Conservation (phyloP, 169 alveolate species). For the Plasmodium cynomolgi region DNA sequence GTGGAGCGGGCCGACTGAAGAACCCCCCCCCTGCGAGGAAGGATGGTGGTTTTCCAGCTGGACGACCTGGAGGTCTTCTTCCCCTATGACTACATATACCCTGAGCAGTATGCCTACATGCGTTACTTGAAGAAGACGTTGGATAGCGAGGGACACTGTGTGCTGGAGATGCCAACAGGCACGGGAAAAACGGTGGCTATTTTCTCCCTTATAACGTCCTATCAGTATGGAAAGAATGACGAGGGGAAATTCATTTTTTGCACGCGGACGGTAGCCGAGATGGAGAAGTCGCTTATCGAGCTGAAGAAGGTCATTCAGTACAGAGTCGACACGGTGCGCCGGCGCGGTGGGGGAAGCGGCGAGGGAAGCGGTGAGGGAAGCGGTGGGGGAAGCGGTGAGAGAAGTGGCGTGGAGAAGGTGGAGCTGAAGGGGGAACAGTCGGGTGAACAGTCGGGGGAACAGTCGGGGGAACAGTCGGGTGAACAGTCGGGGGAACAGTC, state of each 20-base stretch:
- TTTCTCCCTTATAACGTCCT: slow-evolving; percentile 93
- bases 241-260: slow-evolving; percentile 91
- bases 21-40: neutral
- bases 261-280: slow-evolving; percentile 97
- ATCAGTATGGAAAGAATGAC: slow-evolving; percentile 91
- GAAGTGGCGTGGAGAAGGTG: slow-evolving; percentile 25
- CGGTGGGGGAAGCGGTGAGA: slow-evolving; percentile 69
- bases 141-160: slow-evolving; percentile 96
- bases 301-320: slow-evolving; percentile 91
- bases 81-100: slow-evolving; percentile 95
- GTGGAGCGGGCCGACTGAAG: neutral
- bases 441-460: neutral
- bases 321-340: slow-evolving; percentile 70
- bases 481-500: neutral
- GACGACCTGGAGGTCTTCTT: slow-evolving; percentile 94
- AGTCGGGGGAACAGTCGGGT: neutral
- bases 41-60: slow-evolving; percentile 89
- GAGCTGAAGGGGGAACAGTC: slow-evolving; percentile 1
- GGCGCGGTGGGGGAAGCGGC: slow-evolving; percentile 72
- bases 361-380: slow-evolving; percentile 71
- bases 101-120: slow-evolving; percentile 96
- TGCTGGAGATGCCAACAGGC: slow-evolving; percentile 99
- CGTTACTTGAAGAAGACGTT: slow-evolving; percentile 89
- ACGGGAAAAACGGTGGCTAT: slow-evolving; percentile 98
- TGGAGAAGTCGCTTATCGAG: slow-evolving; percentile 98